phyloP scores from a whole-genome alignment of 2,329 filamentous ascomycete species.

The Pseudocercospora cruenta region DNA sequence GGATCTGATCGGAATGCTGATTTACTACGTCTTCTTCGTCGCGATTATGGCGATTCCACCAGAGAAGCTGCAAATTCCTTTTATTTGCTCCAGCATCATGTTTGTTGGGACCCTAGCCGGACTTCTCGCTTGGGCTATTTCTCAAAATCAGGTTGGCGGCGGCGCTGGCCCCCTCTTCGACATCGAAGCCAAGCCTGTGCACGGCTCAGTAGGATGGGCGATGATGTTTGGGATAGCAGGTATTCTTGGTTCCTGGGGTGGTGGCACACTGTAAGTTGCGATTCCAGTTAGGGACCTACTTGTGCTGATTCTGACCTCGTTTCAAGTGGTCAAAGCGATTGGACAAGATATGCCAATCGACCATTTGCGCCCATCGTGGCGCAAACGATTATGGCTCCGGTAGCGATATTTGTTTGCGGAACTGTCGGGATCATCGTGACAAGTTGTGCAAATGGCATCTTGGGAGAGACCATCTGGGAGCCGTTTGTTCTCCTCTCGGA shows the following conservation, averaged over 20 bases:
- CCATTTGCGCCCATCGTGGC: constrained; percentile 2
- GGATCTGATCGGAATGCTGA: constrained; percentile 10
- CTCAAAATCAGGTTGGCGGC: not conserved
- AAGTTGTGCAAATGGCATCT: constrained; percentile 7
- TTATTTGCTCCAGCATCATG: constrained; percentile 2
- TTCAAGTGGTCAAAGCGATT: constrained; percentile 4
- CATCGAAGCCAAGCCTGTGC: constrained; percentile 1
- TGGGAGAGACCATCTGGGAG: constrained; percentile 6
- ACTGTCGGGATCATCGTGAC: constrained; percentile 8
- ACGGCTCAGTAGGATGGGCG: constrained; percentile 6
- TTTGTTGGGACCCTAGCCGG: not conserved
- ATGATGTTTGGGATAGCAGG: constrained; percentile 9
- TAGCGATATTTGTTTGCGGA: constrained; percentile 6
- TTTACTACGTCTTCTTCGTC: constrained; percentile 7
- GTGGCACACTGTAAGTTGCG: constrained; percentile 3
- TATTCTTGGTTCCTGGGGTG: constrained; percentile 9
- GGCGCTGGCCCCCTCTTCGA: constrained; percentile 5
- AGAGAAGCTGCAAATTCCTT: constrained; percentile 7
- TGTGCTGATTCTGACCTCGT: not conserved
- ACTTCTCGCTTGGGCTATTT: not conserved
- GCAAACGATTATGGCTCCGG: constrained; percentile 8
- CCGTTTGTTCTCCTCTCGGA: constrained; percentile 3
- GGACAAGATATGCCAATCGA: constrained; percentile 5
- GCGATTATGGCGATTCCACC: constrained; percentile 7
- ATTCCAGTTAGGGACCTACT: not conserved